Evolutionary conservation across 805 yeast species (phyloP).

Genomic region (Candida dendrica): DNA sequence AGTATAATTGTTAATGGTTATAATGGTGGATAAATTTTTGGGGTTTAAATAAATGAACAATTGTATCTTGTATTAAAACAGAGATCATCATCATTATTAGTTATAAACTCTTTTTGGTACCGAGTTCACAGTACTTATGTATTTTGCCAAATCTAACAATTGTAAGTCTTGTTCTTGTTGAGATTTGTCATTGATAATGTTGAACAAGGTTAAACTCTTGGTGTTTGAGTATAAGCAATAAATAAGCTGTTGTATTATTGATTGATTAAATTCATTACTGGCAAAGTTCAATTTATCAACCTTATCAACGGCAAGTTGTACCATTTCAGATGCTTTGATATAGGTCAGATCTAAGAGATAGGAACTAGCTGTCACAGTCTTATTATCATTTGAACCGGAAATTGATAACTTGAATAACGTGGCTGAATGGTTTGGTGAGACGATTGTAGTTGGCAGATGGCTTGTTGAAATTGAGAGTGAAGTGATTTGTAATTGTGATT

Average conservation of each 20-base stretch:
- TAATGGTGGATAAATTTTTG: not conserved
- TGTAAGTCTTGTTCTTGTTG: slow-evolving; percentile 13
- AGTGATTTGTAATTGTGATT: not conserved
- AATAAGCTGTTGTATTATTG: slow-evolving; percentile 11
- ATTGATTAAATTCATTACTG: slow-evolving; percentile 9
- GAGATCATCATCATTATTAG: not conserved
- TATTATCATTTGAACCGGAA: slow-evolving; percentile 3
- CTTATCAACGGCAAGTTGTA: slow-evolving; percentile 2
- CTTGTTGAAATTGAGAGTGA: not conserved
- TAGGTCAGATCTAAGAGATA: slow-evolving; percentile 5
- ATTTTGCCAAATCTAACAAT: slow-evolving; percentile 9
- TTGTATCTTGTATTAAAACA: not conserved
- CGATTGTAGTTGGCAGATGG: not conserved
- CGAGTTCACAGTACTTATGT: slow-evolving; percentile 5
- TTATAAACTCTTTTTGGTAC: slow-evolving; percentile 12
- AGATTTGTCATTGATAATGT: slow-evolving; percentile 13
- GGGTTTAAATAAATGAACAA: not conserved
- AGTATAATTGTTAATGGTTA: not conserved
- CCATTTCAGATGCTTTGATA: not conserved
- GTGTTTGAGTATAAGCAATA: slow-evolving; percentile 24
- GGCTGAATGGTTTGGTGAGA: not conserved
- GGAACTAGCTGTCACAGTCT: slow-evolving; percentile 5
- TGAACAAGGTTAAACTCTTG: slow-evolving; percentile 28
- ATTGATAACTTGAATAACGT: slow-evolving; percentile 5
- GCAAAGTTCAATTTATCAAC: slow-evolving; percentile 7